Conservation (phyloP, 2,329 filamentous ascomycete species). For the Decorospora gaudefroyi region DNA sequence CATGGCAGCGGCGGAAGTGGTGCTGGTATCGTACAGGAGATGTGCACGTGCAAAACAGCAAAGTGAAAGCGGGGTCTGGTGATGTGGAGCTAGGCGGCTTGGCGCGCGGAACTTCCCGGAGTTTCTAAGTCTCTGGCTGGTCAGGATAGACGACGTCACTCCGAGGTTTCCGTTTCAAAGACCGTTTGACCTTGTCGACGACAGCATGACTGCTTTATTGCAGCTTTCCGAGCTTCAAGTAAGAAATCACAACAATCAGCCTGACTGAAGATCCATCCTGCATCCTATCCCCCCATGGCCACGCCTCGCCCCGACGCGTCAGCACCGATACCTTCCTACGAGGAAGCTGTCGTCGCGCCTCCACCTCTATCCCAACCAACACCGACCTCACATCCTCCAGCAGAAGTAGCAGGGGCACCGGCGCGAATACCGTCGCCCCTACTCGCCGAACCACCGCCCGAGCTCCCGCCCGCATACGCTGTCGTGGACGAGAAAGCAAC, state of each 20-base stretch:
- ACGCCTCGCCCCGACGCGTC: constrained; percentile 7
- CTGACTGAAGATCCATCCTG: background rate
- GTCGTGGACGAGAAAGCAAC: constrained; percentile 29
- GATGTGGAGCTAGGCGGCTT: no score
- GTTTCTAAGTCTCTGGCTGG: no score
- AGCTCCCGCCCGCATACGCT: constrained; percentile 31
- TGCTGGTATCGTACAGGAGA: no score
- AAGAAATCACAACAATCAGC: background rate
- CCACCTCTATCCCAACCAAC: constrained; percentile 1
- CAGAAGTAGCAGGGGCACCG: background rate
- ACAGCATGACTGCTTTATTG: no score
- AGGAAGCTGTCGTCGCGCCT: constrained; percentile 16
- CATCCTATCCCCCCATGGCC: background rate
- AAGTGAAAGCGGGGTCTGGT: no score
- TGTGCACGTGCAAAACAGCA: no score
- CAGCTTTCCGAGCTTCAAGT: background rate
- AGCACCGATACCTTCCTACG: constrained; percentile 27
- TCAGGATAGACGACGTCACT: no score
- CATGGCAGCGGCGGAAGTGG: no score
- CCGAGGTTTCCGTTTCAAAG: no score
- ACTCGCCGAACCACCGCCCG: constrained; percentile 1
- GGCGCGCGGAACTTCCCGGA: no score
- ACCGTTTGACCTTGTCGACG: no score
- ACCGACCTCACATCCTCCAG: background rate
- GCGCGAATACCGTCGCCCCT: background rate